phyloP scores from a whole-genome alignment of 345 rosid species.

The Citrus reticulata region DNA sequence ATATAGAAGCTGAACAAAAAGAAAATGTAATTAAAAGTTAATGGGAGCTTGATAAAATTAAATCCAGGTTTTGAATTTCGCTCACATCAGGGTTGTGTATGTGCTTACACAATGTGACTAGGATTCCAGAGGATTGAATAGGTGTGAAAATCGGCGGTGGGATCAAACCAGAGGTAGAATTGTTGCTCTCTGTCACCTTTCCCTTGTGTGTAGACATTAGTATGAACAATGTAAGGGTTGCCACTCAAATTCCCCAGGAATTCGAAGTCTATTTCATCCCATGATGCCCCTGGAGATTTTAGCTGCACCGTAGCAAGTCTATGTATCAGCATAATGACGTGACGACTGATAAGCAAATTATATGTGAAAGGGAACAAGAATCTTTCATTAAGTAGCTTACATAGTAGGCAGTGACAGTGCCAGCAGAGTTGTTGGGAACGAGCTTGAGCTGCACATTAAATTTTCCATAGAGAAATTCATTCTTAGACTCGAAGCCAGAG shows the following conservation, averaged over 20 bases:
- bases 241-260: conserved; percentile 73
- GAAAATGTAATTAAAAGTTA: background rate
- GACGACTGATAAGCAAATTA: background rate
- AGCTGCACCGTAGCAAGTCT: conserved; percentile 31
- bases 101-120: conserved; percentile 44
- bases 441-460: conserved; percentile 38
- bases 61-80: background rate
- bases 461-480: conserved; percentile 30
- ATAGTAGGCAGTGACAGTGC: conserved; percentile 40
- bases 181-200: conserved; percentile 76
- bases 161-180: conserved; percentile 70
- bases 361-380: background rate
- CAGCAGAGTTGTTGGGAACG: conserved; percentile 44
- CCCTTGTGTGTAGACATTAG: conserved; percentile 61
- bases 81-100: background rate
- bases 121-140: conserved; percentile 72
- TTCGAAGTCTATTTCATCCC: conserved; percentile 80
- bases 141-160: conserved; percentile 65
- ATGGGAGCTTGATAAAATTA: background rate
- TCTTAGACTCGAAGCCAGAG: conserved; percentile 37
- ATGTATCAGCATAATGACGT: background rate
- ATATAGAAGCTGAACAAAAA: conserved; percentile 35
- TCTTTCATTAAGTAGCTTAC: conserved; percentile 1
- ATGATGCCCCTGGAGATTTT: conserved; percentile 45
- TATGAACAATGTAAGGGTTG: conserved; percentile 60